Evolutionary conservation across 2,329 filamentous ascomycete genomes (phyloP).

Genomic region (Fusarium acutatum): DNA sequence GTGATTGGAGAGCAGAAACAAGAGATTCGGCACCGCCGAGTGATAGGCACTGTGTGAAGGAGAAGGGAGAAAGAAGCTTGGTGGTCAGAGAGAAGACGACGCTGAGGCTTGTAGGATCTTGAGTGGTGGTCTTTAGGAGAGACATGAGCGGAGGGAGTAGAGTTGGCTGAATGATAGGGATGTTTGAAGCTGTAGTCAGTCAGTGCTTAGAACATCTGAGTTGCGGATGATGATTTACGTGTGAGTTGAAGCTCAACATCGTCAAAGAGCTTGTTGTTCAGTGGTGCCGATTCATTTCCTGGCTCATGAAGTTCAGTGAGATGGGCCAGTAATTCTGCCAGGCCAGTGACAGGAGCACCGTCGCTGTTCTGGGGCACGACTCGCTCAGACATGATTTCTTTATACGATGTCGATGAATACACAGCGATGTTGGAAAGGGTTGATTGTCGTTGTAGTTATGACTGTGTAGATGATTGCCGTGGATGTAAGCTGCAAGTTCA

Average conservation of each 20-base stretch:
- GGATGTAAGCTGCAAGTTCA: conserved; percentile 17
- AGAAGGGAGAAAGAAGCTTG: conserved; percentile 64
- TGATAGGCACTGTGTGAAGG: conserved; percentile 60
- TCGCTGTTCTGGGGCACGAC: conserved; percentile 48
- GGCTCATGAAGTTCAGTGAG: conserved; percentile 56
- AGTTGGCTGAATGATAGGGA: conserved; percentile 58
- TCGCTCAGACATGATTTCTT: conserved; percentile 40
- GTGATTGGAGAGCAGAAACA: conserved; percentile 61
- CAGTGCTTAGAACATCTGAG: not conserved
- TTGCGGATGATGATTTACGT: conserved; percentile 44
- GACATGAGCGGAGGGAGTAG: conserved; percentile 63
- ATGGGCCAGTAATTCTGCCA: conserved; percentile 64
- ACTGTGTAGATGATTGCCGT: not conserved
- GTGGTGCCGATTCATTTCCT: conserved; percentile 51
- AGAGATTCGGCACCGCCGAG: conserved; percentile 62
- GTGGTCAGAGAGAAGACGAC: conserved; percentile 61
- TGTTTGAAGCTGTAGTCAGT: conserved; percentile 57
- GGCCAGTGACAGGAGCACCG: conserved; percentile 54
- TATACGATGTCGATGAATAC: not conserved
- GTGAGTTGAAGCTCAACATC: conserved; percentile 67
- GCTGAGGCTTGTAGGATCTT: conserved; percentile 54
- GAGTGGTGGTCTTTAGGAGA: conserved; percentile 60
- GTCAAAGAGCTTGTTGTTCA: conserved; percentile 64
- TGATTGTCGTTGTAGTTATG: not conserved
- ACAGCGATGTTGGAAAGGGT: not conserved